A percentile compares a stretch with the other conserved stretches of the same genome.
Evolutionary conservation across 371 early-diverging fungal species (phyloP).

Genomic region (Funneliformis caledonium): DNA sequence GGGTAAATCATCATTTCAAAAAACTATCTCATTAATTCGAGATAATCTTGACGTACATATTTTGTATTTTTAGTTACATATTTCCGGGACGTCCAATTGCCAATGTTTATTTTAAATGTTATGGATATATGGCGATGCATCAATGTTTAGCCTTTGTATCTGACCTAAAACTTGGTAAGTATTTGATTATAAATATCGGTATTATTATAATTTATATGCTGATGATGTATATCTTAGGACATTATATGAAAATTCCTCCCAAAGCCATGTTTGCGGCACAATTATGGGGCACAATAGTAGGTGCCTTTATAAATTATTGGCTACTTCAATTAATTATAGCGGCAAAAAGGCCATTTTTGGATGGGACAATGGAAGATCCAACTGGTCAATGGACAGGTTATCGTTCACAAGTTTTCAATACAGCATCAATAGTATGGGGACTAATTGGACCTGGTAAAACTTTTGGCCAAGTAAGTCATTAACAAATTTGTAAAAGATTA

Average conservation of each 20-base stretch:
- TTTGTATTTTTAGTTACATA: constrained; percentile 44
- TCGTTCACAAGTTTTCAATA: constrained; percentile 45
- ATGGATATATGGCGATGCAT: constrained; percentile 60
- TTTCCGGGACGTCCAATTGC: constrained; percentile 61
- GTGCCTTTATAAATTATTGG: constrained; percentile 43
- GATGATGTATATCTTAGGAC: constrained; percentile 53
- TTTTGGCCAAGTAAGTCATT: constrained; percentile 55
- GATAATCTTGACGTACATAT: not conserved
- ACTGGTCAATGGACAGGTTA: constrained; percentile 40
- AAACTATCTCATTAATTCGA: not conserved
- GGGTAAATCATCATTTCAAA: constrained; percentile 43
- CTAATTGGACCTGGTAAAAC: constrained; percentile 74
- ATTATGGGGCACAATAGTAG: constrained; percentile 56
- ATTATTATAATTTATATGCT: constrained; percentile 57
- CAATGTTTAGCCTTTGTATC: constrained; percentile 58
- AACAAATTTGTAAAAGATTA: not conserved
- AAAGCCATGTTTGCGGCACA: constrained; percentile 58
- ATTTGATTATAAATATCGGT: constrained; percentile 57
- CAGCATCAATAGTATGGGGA: constrained; percentile 66
- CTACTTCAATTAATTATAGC: constrained; percentile 37
- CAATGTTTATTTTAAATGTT: constrained; percentile 57
- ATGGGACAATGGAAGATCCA: constrained; percentile 36
- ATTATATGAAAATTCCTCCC: constrained; percentile 71
- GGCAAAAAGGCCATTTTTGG: constrained; percentile 39
- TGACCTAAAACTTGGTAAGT: constrained; percentile 59